Evolutionary conservation across 257 asterid genomes (phyloP), one percentile per base, ranked within the genome.

Genomic region (Nicotiana tabacum): DNA sequence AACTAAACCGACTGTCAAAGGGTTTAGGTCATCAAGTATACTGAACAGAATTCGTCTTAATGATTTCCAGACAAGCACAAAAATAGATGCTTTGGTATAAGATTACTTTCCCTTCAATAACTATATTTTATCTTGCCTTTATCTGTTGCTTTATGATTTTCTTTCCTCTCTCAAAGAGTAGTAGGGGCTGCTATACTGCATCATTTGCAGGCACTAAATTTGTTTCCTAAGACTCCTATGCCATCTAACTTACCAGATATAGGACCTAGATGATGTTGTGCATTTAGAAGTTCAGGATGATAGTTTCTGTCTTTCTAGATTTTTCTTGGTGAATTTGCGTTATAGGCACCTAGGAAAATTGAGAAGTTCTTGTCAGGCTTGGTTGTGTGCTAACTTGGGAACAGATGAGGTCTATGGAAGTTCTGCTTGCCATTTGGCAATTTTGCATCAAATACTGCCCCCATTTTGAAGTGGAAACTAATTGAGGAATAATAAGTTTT

Each of bases 1-100:
- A 72, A 60, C 88, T 51, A 95, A 88, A 88, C 84, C 90, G 43
- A 90, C 90, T 72, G 77, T 92, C 68, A 91, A 90, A 88, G 99
- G 97, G 72, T 92, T 92, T 83, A 91, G 89, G 88, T 58, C 97
- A 12, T 88, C 98, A 27, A 95, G 99, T 85, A 93, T 95, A 86
- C 89, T 95, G 87, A 93, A 95, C 77, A 89, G 99, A 87, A 91
- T 95, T 83, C 88, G 84, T 84, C 91, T 95, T 30, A 84, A 88
- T 65, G 89, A 91, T 85, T 95, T 93, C 87, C 98, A 90, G 90
- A 90, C 97, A 32, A 95, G 99, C 83, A 95, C 99, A 78, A 95
- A 95, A 89, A 93, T 95, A 85, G 99, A 95, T 82, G 99, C 99
- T 64, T 85, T 96, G 97, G 99, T 94, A 92, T 84, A 91, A 86